These are phyloP conservation scores for Clavispora santaluciae DNA, from an alignment of 805 yeast species.

Conservation along the genomic window DNA sequence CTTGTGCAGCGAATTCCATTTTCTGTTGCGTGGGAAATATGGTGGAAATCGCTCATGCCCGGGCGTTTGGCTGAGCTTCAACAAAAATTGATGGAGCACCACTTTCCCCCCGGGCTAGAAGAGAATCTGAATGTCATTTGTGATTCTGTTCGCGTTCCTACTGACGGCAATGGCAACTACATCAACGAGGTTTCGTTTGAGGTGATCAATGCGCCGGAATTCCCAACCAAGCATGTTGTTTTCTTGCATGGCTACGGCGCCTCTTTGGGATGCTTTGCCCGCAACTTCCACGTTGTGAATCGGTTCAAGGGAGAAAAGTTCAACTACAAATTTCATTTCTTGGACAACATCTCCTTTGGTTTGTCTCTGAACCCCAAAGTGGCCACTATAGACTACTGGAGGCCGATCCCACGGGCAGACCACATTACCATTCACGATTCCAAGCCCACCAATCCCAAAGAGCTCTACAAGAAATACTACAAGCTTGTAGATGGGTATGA, in stretches of 20 bases:
- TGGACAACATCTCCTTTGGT: constrained; percentile 50
- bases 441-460: constrained; percentile 23
- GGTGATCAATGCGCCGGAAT: constrained; percentile 21
- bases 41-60: constrained; percentile 20
- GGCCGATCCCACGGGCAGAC: constrained; percentile 17
- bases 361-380: constrained; percentile 44
- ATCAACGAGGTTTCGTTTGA: constrained; percentile 34
- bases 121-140: constrained; percentile 22
- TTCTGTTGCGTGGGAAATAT: constrained; percentile 6
- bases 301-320: constrained; percentile 21
- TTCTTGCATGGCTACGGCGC: constrained; percentile 58
- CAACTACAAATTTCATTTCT: constrained; percentile 44
- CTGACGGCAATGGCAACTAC: constrained; percentile 23
- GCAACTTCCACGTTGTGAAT: constrained; percentile 43
- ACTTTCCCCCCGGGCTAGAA: constrained; percentile 21
- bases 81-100: constrained; percentile 29
- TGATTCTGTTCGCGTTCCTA: constrained; percentile 13
- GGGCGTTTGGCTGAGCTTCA: constrained; percentile 29
- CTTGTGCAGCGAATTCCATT: constrained; percentile 11
- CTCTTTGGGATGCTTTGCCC: constrained; percentile 50
- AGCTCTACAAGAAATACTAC: constrained; percentile 35
- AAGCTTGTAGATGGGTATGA: constrained; percentile 34
- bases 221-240: constrained; percentile 38
- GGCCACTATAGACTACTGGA: constrained; percentile 11
- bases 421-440: constrained; percentile 23